Conservation (phyloP, 2,329 filamentous ascomycete species). For the Sarocladium oryzae region DNA sequence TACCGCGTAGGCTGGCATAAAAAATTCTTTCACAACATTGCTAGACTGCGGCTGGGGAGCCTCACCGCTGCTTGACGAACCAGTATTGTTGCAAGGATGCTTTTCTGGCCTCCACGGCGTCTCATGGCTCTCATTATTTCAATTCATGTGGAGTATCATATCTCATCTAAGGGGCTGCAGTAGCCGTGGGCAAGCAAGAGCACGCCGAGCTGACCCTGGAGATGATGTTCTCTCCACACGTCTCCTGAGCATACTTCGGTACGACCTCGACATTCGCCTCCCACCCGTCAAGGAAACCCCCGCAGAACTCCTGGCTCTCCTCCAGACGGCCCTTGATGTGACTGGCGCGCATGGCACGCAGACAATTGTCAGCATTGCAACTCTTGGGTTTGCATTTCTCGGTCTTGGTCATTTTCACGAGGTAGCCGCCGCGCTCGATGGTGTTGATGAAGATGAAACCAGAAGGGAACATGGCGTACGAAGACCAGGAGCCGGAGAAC, state of each 20-base stretch:
- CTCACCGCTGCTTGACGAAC: background rate
- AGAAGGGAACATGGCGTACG: constrained; percentile 36
- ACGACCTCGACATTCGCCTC: constrained; percentile 15
- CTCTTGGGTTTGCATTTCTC: constrained; percentile 17
- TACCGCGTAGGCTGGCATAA: background rate
- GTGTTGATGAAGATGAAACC: constrained; percentile 36
- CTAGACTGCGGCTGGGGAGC: background rate
- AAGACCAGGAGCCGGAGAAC: constrained; percentile 36
- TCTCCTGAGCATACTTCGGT: constrained; percentile 15
- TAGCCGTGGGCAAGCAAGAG: constrained; percentile 17
- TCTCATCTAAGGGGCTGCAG: constrained; percentile 6
- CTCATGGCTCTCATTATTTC: background rate
- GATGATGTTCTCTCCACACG: constrained; percentile 16
- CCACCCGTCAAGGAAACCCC: constrained; percentile 15
- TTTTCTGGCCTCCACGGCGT: too few relatives aligned
- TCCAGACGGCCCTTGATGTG: constrained; percentile 14
- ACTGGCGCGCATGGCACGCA: constrained; percentile 15
- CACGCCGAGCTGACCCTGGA: constrained; percentile 18
- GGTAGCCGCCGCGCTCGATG: constrained; percentile 35
- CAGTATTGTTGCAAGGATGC: too few relatives aligned
- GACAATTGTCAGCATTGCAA: constrained; percentile 18
- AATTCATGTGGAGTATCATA: background rate
- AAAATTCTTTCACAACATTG: background rate
- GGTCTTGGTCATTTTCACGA: constrained; percentile 24
- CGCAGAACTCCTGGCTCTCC: constrained; percentile 17